Evolutionary conservation across 2,329 filamentous ascomycete species (phyloP), one percentile per base, ranked within the genome.

Genomic region (Penicillium sp.): DNA sequence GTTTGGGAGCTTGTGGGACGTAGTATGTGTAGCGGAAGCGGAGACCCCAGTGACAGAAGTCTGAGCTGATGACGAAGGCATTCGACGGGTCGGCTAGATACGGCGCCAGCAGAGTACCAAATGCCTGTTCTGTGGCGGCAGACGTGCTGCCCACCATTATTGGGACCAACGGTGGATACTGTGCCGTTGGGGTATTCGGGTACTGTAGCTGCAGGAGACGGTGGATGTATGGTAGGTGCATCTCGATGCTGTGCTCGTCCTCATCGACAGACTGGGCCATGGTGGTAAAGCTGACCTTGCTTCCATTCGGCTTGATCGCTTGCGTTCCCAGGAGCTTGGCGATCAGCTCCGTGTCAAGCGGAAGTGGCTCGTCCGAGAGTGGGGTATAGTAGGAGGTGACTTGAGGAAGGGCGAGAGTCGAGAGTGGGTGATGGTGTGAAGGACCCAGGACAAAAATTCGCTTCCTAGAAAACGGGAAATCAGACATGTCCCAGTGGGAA

Each of bases 1-100:
- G 68, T 13, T 56, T 61, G 23, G 75, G 63, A 57, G 76, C 47
- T 53, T 79, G 52, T 52, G 81, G 73, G 28, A 83, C 79, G 67
- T 96, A 95, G 51, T 86, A 86, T 25, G 84, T 88, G 69, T 97
- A 98, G 47, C 80, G 76, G 69, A 96, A 98, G 42, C 89, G 80
- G 0, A 76, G 61, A 9, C 93, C 93, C 93, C 93, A 98, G 70
- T 98, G 93, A 57, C 92, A 96, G 68, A 98, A 98, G 68, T 98
- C 93, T 1, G 90, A 95, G 68, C 88, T 93, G 55, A 97, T 80
- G 53, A 98, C 80, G 66, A 97, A 96, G 1, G 86, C 83, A 53
- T 88, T 95, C 13, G 58, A 59, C 0, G 85, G 81, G 59, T 95
- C 87, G 29, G 78, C 76, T 6, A 98, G 73, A 66, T 93, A 95